Conservation (phyloP, 768 basidiomycete genomes). For the Suillus discolor region DNA sequence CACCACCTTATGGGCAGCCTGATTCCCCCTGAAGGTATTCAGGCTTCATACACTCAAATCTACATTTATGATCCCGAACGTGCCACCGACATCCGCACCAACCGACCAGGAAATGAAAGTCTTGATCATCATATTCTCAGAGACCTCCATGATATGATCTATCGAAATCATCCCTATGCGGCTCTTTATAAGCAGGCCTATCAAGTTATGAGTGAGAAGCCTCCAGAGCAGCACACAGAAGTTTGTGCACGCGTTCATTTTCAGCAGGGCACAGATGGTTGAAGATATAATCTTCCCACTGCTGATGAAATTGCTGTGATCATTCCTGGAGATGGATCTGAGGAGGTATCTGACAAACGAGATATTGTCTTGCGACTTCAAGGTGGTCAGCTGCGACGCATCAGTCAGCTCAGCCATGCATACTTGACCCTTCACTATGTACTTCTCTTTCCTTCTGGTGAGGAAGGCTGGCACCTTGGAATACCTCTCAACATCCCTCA, state of each 20-base stretch:
- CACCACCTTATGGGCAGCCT: slow-evolving; percentile 39
- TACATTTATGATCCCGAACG: slow-evolving; percentile 42
- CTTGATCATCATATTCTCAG: slow-evolving; percentile 23
- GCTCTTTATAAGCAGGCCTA: slow-evolving; percentile 34
- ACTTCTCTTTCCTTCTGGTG: no score
- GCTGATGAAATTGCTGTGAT: slow-evolving; percentile 46
- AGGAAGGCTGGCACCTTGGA: no score
- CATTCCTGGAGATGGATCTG: slow-evolving; percentile 23
- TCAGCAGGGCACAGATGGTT: slow-evolving; percentile 24
- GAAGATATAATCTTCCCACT: slow-evolving; percentile 47
- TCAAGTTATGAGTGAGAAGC: slow-evolving; percentile 30
- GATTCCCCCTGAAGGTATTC: slow-evolving; percentile 17
- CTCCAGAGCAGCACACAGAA: slow-evolving; percentile 18
- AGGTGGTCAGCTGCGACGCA: slow-evolving; percentile 26
- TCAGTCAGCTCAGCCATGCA: slow-evolving; percentile 35
- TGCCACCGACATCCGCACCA: slow-evolving; percentile 32
- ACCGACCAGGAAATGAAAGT: slow-evolving; percentile 20
- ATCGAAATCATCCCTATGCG: slow-evolving; percentile 27
- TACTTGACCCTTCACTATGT: slow-evolving; percentile 30
- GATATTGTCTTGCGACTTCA: slow-evolving; percentile 38
- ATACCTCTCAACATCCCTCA: no score
- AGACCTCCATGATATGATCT: slow-evolving; percentile 27
- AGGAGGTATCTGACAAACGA: slow-evolving; percentile 12
- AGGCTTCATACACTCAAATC: slow-evolving; percentile 40
- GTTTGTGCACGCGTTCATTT: slow-evolving; percentile 14